These are phyloP conservation scores for Aspergillus flavus DNA, from an alignment of 2,329 filamentous ascomycete species.

Conservation along the genomic window DNA sequence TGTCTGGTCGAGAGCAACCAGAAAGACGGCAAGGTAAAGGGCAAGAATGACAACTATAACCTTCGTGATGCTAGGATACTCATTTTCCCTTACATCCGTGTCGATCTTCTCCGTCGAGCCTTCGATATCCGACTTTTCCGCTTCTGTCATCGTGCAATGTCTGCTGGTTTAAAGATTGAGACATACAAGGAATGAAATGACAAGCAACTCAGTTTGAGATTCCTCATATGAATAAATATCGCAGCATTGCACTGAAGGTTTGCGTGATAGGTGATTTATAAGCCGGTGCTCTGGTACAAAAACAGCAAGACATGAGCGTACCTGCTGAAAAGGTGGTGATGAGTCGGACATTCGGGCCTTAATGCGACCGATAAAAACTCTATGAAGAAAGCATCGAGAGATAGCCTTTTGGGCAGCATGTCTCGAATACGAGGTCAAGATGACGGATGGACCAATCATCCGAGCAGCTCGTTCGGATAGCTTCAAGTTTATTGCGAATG, in stretches of 20 bases:
- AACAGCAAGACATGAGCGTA: neutral
- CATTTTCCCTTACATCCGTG: neutral
- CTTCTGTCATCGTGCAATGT: neutral
- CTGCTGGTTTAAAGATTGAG: neutral
- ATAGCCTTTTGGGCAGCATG: neutral
- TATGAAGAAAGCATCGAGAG: neutral
- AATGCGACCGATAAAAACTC: neutral
- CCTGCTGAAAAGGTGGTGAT: too few species aligned
- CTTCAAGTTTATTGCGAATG: neutral
- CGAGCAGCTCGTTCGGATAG: neutral
- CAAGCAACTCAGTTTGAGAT: neutral
- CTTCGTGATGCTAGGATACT: conserved; percentile 25
- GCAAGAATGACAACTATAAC: conserved; percentile 19
- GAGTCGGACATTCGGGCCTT: neutral
- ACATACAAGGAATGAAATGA: too few species aligned
- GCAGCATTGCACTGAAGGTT: neutral
- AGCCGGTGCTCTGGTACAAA: neutral
- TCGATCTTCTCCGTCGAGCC: neutral
- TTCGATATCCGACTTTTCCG: neutral
- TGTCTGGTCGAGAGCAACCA: conserved; percentile 38
- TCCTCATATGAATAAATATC: neutral
- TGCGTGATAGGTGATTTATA: neutral
- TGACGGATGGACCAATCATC: neutral
- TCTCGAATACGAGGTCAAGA: neutral
- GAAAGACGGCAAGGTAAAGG: conserved; percentile 28